Conservation (phyloP, 805 yeast species). For the Lipomyces sp. region DNA sequence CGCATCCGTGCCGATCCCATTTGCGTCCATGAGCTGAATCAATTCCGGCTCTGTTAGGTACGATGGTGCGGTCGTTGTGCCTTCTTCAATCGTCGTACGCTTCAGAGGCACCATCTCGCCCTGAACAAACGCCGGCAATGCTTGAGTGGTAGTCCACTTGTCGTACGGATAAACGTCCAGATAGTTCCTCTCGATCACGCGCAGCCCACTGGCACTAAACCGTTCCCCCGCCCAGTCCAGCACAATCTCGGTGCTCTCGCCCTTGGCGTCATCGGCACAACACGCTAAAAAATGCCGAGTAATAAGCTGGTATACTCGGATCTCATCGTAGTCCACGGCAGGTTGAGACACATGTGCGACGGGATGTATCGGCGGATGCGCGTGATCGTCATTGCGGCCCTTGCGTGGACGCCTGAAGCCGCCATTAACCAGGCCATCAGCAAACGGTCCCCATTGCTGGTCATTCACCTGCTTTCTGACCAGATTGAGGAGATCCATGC, state of each 20-base stretch:
- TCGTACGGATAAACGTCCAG: constrained; percentile 76
- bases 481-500: constrained; percentile 65
- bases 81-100: constrained; percentile 60
- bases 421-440: constrained; percentile 44
- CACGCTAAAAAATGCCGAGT: constrained; percentile 85
- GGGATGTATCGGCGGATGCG: constrained; percentile 99
- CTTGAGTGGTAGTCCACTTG: constrained; percentile 66
- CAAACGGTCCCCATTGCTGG: constrained; percentile 70
- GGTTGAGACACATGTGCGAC: constrained; percentile 39
- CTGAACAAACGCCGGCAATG: constrained; percentile 59
- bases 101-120: constrained; percentile 58
- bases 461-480: constrained; percentile 59
- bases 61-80: constrained; percentile 76
- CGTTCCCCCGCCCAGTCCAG: constrained; percentile 75
- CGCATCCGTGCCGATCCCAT: constrained; percentile 98
- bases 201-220: constrained; percentile 70
- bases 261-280: constrained; percentile 87
- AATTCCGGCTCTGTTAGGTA: constrained; percentile 89
- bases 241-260: constrained; percentile 58
- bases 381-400: constrained; percentile 86
- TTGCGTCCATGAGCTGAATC: constrained; percentile 89
- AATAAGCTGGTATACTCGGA: constrained; percentile 79
- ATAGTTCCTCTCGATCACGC: constrained; percentile 70
- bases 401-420: constrained; percentile 65
- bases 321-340: constrained; percentile 45